phyloP scores from a whole-genome alignment of 2,329 filamentous ascomycete species.

The Ophiostoma angusticollis region DNA sequence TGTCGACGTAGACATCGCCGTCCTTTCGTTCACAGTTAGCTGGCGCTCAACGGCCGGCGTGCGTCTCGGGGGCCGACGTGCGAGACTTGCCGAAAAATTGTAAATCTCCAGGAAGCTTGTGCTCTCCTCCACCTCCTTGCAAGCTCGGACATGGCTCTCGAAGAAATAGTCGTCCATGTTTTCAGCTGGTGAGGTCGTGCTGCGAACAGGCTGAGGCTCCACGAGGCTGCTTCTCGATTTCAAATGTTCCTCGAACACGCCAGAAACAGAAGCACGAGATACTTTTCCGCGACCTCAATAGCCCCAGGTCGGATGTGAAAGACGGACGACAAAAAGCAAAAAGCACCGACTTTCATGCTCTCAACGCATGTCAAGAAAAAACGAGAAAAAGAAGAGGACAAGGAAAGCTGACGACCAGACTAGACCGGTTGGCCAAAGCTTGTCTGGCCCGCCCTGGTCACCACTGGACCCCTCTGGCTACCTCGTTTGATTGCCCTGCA shows the following conservation, averaged over 20 bases:
- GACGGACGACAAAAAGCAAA: background rate
- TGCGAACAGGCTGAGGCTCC: background rate
- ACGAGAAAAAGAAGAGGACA: background rate
- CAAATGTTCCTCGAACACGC: too few species aligned
- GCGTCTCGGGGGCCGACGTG: background rate
- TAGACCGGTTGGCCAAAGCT: too few species aligned
- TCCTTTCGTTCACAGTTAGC: conserved; percentile 27
- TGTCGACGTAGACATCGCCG: conserved; percentile 36
- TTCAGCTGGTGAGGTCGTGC: conserved; percentile 2
- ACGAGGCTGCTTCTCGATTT: too few species aligned
- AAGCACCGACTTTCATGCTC: too few species aligned
- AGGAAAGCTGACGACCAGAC: background rate
- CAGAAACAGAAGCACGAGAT: too few species aligned
- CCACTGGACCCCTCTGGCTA: too few species aligned
- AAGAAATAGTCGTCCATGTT: conserved; percentile 50
- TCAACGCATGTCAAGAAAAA: too few species aligned
- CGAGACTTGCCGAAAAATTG: conserved; percentile 40
- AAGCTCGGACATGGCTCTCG: conserved; percentile 32
- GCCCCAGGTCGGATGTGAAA: background rate
- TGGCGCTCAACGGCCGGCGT: background rate
- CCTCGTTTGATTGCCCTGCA: too few species aligned
- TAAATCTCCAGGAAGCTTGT: conserved; percentile 46
- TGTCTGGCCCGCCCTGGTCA: too few species aligned
- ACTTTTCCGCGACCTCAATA: background rate
- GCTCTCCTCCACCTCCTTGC: conserved; percentile 35